These are phyloP conservation scores for Eucalyptus curtisii DNA, from an alignment of 345 rosid genomes.

Conservation along the genomic window DNA sequence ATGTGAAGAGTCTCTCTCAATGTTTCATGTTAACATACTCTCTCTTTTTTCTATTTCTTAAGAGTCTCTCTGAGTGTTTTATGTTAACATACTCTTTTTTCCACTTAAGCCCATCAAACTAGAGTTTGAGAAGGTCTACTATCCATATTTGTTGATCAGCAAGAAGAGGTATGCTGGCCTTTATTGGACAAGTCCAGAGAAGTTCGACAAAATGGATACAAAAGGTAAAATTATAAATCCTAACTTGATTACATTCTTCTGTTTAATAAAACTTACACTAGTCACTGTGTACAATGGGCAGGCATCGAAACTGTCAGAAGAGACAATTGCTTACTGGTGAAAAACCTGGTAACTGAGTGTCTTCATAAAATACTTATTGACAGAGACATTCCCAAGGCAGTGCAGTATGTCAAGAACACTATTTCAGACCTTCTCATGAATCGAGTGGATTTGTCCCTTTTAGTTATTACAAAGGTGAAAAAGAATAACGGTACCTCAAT, in stretches of 20 bases:
- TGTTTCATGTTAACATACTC: neutral
- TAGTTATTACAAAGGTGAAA: conserved; percentile 89
- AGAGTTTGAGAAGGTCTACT: conserved; percentile 97
- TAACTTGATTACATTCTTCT: neutral
- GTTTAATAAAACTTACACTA: neutral
- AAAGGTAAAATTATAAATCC: conserved; percentile 48
- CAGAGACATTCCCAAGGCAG: conserved; percentile 83
- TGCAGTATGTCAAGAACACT: conserved; percentile 78
- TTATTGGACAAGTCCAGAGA: conserved; percentile 73
- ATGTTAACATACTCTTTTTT: neutral
- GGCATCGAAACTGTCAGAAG: conserved; percentile 98
- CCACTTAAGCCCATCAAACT: conserved; percentile 83
- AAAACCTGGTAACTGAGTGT: conserved; percentile 87
- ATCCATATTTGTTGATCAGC: conserved; percentile 85
- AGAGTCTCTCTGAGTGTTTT: conserved; percentile 7
- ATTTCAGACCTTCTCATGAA: conserved; percentile 98
- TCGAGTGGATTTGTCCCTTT: conserved; percentile 93
- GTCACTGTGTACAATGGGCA: conserved; percentile 13
- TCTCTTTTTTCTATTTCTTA: conserved; percentile 12
- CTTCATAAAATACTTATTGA: conserved; percentile 83
- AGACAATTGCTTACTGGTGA: conserved; percentile 94
- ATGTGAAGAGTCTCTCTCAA: neutral
- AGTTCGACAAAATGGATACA: conserved; percentile 93
- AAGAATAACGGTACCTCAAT: neutral
- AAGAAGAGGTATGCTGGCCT: conserved; percentile 99